Conservation (phyloP, 768 basidiomycete species). For the Serendipita sp. region DNA sequence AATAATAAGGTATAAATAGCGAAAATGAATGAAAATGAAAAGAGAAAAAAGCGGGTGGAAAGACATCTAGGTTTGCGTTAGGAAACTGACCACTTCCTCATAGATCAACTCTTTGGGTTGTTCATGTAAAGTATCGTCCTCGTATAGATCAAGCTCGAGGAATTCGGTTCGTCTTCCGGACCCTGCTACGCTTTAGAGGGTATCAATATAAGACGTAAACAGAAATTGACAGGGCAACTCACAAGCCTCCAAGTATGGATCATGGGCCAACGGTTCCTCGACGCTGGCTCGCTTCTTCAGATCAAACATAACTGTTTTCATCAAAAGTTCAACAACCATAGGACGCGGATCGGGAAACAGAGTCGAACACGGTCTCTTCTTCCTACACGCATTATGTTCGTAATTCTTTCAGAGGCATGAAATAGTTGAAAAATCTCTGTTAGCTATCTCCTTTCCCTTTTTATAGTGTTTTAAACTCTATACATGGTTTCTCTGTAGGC, state of each 20-base stretch:
- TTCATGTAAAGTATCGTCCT: constrained; percentile 59
- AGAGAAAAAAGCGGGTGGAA: not conserved
- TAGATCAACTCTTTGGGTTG: constrained; percentile 70
- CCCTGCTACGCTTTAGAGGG: constrained; percentile 37
- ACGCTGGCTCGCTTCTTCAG: constrained; percentile 93
- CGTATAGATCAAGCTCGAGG: constrained; percentile 77
- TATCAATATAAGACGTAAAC: too few species aligned
- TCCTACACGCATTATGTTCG: constrained; percentile 48
- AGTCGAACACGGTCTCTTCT: constrained; percentile 79
- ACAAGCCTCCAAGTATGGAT: not conserved
- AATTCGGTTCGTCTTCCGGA: constrained; percentile 79
- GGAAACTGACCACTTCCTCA: constrained; percentile 67
- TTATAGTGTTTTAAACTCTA: too few species aligned
- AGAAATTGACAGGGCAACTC: too few species aligned
- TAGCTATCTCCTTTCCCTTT: too few species aligned
- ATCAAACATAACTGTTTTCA: constrained; percentile 80
- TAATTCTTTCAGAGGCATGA: too few species aligned
- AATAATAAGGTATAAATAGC: too few species aligned
- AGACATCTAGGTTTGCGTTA: constrained; percentile 34
- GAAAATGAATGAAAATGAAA: too few species aligned
- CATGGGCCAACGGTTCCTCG: constrained; percentile 62
- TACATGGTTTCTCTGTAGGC: too few species aligned
- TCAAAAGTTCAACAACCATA: constrained; percentile 55
- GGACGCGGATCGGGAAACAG: constrained; percentile 7
- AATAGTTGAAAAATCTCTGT: too few species aligned